Percentiles rank a stretch among this genome's conserved stretches.
These are phyloP conservation scores for Endoconidiophora polonica DNA, from an alignment of 2,329 filamentous ascomycete genomes.

Conservation along the genomic window DNA sequence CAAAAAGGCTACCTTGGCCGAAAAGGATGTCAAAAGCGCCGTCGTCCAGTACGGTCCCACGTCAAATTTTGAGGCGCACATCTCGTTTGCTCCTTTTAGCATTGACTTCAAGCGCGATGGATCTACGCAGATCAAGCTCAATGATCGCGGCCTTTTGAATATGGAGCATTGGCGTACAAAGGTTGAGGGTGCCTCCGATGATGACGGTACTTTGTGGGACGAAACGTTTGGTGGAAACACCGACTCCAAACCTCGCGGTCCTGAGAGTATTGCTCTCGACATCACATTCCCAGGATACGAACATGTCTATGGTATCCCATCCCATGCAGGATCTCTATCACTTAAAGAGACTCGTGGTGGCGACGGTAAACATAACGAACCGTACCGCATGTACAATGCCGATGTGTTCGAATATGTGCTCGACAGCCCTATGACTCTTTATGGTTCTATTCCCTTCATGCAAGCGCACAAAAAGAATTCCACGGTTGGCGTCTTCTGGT, in stretches of 20 bases:
- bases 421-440: constrained; percentile 95
- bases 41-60: constrained; percentile 67
- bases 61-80: constrained; percentile 62
- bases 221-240: constrained; percentile 92
- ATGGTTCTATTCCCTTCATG: constrained; percentile 95
- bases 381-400: constrained; percentile 87
- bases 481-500: constrained; percentile 91
- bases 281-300: constrained; percentile 84
- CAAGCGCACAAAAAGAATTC: constrained; percentile 90
- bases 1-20: constrained; percentile 49
- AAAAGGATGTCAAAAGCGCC: constrained; percentile 48
- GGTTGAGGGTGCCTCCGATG: constrained; percentile 28
- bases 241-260: constrained; percentile 84
- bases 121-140: constrained; percentile 68
- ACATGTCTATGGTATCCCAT: constrained; percentile 86
- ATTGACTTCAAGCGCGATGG: constrained; percentile 80
- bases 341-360: constrained; percentile 82
- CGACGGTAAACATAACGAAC: constrained; percentile 68
- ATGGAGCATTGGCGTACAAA: constrained; percentile 91
- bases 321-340: constrained; percentile 77
- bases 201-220: constrained; percentile 95
- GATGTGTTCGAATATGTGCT: constrained; percentile 97
- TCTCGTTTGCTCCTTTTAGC: constrained; percentile 67
- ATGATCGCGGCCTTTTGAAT: constrained; percentile 78
- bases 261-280: constrained; percentile 80